Evolutionary conservation across 345 rosid genomes (phyloP).

Genomic region (Triadica sebifera): DNA sequence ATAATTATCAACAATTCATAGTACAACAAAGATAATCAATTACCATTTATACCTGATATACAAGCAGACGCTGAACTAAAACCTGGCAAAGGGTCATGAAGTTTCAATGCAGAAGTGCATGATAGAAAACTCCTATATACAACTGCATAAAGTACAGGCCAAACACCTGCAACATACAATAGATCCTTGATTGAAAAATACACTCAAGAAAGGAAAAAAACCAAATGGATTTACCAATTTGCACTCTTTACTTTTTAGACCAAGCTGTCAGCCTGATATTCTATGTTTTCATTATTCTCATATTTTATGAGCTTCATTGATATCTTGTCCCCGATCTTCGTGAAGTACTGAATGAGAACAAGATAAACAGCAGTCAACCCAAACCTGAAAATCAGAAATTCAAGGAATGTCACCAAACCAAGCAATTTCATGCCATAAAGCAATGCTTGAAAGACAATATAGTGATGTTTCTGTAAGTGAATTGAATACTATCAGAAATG

Average conservation of each 20-base stretch:
- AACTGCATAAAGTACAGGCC: slow-evolving; percentile 97
- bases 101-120: slow-evolving; percentile 83
- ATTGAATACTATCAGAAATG: neutral
- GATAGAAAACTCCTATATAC: slow-evolving; percentile 91
- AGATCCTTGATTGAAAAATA: slow-evolving; percentile 17
- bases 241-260: slow-evolving; percentile 66
- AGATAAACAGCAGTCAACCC: slow-evolving; percentile 77
- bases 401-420: slow-evolving; percentile 16
- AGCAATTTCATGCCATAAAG: neutral
- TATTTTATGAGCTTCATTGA: slow-evolving; percentile 71
- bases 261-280: slow-evolving; percentile 80
- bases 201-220: slow-evolving; percentile 4
- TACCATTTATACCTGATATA: slow-evolving; percentile 47
- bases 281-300: slow-evolving; percentile 70
- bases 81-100: slow-evolving; percentile 78
- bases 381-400: slow-evolving; percentile 56
- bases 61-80: slow-evolving; percentile 72
- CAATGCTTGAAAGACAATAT: neutral
- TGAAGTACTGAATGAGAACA: slow-evolving; percentile 75
- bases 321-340: slow-evolving; percentile 72
- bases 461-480: neutral
- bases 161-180: slow-evolving; percentile 63
- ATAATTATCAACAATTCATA: neutral
- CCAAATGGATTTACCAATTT: slow-evolving; percentile 16
- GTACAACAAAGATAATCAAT: slow-evolving; percentile 1